A percentile compares a stretch with the other conserved stretches of the same genome.
These are phyloP conservation scores for Platanthera zijinensis DNA, from an alignment of 106 monocot genomes.

Conservation along the genomic window DNA sequence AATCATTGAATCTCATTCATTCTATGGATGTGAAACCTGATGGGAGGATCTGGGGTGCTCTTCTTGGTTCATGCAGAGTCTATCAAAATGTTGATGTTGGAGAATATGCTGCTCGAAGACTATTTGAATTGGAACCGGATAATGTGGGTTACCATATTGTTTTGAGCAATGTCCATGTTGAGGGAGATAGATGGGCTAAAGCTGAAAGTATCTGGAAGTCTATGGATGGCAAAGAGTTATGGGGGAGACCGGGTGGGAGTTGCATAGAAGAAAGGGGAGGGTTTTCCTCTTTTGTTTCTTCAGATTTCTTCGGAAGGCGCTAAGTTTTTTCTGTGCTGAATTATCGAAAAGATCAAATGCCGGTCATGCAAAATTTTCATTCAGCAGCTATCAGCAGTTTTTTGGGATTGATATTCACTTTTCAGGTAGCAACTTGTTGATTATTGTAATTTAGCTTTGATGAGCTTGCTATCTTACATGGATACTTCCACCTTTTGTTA, in stretches of 20 bases:
- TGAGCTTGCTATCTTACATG: too few species aligned
- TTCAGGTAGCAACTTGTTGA: too few species aligned
- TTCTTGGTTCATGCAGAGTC: constrained; percentile 35
- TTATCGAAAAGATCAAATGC: background rate
- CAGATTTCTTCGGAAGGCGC: constrained; percentile 10
- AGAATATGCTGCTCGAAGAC: constrained; percentile 20
- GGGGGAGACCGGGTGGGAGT: constrained; percentile 37
- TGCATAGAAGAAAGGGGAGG: constrained; percentile 18
- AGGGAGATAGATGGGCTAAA: constrained; percentile 17
- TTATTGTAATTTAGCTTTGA: too few species aligned
- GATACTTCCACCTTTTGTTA: too few species aligned
- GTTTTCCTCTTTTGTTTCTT: constrained; percentile 22
- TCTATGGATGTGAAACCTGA: constrained; percentile 31
- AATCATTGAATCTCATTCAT: constrained; percentile 31
- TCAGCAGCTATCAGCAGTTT: too few species aligned
- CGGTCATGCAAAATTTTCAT: too few species aligned
- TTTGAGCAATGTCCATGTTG: constrained; percentile 23
- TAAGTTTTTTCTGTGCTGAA: constrained; percentile 2
- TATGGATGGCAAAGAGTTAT: constrained; percentile 10
- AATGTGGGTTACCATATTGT: constrained; percentile 41
- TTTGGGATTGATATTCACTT: too few species aligned
- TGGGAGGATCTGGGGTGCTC: constrained; percentile 41
- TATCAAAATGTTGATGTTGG: constrained; percentile 21
- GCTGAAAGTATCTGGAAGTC: constrained; percentile 20
- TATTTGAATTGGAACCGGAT: constrained; percentile 33